Percentiles rank a stretch among this genome's conserved stretches.
Evolutionary conservation across 192 early-diverging fungal genomes (phyloP).

Genomic region (Coemansia sp.): DNA sequence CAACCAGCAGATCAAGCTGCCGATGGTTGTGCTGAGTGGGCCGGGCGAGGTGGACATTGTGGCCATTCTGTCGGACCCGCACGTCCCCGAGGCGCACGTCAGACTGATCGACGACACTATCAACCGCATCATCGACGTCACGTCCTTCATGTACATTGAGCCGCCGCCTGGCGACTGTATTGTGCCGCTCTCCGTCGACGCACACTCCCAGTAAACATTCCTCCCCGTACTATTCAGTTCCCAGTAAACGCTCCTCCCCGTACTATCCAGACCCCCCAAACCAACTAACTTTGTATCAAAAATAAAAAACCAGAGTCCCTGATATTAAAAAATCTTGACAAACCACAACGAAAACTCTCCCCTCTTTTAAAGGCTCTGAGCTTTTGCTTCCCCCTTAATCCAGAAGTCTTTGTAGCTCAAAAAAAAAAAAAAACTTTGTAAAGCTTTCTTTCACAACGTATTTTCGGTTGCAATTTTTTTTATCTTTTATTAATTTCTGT

Average conservation of each 20-base stretch:
- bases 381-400: too few relatives aligned
- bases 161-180: slow-evolving; percentile 37
- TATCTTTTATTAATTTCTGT: background rate
- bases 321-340: too few relatives aligned
- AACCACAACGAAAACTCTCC: too few relatives aligned
- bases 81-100: slow-evolving; percentile 14
- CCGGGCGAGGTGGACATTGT: slow-evolving; percentile 31
- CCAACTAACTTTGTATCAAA: too few relatives aligned
- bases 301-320: too few relatives aligned
- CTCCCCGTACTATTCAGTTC: background rate
- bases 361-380: background rate
- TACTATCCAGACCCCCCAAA: too few relatives aligned
- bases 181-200: slow-evolving; percentile 25
- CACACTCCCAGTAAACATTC: background rate
- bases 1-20: slow-evolving; percentile 46
- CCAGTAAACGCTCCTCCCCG: background rate
- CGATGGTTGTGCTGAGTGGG: slow-evolving; percentile 32
- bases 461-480: background rate
- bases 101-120: slow-evolving; percentile 28
- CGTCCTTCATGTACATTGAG: slow-evolving; percentile 23
- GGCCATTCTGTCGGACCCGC: slow-evolving; percentile 23
- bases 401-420: too few relatives aligned
- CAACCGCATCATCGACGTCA: slow-evolving; percentile 28
- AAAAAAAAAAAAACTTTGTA: background rate
- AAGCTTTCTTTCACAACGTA: background rate